These are phyloP conservation scores for Prunus persica DNA, from an alignment of 306 rosid genomes.

Conservation along the genomic window Prunus_persica_NCBIv2 NC_034009.1:35079001-35079500, in stretches of 20 bases:
- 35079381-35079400: constrained; percentile 49
- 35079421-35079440: constrained; percentile 97
- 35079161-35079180: neutral
- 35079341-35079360: constrained; percentile 26
- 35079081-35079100: constrained; percentile 18
- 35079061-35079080: constrained; percentile 65
- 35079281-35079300: neutral
- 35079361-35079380: constrained; percentile 98
- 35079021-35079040: constrained; percentile 96
- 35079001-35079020: constrained; percentile 87
- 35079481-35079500: constrained; percentile 99
- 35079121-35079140: neutral
- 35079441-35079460: constrained; percentile 82
- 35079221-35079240: neutral
- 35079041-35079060: constrained; percentile 93
- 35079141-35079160: neutral
- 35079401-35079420: constrained; percentile 88
- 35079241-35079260: neutral
- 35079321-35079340: constrained; percentile 4
- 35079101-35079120: neutral
- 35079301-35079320: neutral
- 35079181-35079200: neutral
- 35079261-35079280: neutral
- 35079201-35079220: neutral
- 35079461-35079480: constrained; percentile 89